Percentiles rank a stretch among this genome's conserved stretches.
Evolutionary conservation across 345 rosid species (phyloP).

Genomic region (Heritiera littoralis): DNA sequence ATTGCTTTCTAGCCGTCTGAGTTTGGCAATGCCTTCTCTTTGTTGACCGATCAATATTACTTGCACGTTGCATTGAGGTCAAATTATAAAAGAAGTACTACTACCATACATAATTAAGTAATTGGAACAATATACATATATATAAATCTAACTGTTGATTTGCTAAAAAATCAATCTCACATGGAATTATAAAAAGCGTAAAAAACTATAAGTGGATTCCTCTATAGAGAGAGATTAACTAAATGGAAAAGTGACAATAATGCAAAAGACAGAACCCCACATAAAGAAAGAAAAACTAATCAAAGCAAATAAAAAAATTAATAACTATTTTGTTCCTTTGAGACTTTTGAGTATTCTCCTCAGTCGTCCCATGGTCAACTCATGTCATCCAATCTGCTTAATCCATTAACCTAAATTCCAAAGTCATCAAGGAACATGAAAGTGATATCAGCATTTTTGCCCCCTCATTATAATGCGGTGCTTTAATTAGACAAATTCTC

Average conservation of each 20-base stretch:
- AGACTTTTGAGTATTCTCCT: no score
- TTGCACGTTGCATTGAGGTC: not conserved
- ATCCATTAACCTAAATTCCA: not conserved
- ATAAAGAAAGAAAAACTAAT: not conserved
- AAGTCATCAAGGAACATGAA: slow-evolving; percentile 17
- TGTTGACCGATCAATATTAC: not conserved
- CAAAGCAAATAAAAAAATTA: not conserved
- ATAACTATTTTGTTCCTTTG: not conserved
- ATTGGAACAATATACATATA: no score
- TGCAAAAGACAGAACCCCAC: not conserved
- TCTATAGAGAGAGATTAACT: not conserved
- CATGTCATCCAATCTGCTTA: slow-evolving; percentile 18
- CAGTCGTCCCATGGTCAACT: slow-evolving; percentile 9
- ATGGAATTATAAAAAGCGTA: no score
- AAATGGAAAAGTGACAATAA: not conserved
- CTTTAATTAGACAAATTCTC: slow-evolving; percentile 32
- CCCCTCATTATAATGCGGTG: not conserved
- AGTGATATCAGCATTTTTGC: not conserved
- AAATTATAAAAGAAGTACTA: not conserved
- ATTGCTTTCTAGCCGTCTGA: not conserved
- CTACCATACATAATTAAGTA: not conserved
- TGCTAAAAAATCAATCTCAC: no score
- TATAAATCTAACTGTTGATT: no score
- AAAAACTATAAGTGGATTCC: no score
- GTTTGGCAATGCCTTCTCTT: not conserved